Evolutionary conservation across 2,329 filamentous ascomycete species (phyloP).

Genomic region (Sporothrix luriei): DNA sequence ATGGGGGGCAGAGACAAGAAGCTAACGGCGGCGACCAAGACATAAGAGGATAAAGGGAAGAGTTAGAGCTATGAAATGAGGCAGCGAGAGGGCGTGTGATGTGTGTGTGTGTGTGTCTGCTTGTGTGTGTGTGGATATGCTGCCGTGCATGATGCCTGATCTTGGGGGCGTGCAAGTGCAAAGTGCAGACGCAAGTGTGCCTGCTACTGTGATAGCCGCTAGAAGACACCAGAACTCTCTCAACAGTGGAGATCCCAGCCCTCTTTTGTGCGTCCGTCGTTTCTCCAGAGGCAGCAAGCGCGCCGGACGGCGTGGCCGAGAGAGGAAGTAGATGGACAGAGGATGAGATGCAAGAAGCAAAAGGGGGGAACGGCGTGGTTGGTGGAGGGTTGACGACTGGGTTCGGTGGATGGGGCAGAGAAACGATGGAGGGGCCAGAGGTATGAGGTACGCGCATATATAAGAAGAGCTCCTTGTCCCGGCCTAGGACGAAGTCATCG

Average conservation of each 20-base stretch:
- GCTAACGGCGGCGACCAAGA: constrained; percentile 15
- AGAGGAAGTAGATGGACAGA: constrained; percentile 20
- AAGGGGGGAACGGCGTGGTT: neutral
- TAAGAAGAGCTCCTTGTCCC: constrained; percentile 22
- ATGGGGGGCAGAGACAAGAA: neutral
- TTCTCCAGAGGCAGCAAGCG: constrained; percentile 13
- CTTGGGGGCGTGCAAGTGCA: neutral
- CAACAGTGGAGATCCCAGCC: constrained; percentile 14
- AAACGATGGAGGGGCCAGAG: neutral
- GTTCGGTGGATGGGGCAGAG: neutral
- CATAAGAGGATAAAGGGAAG: constrained; percentile 1
- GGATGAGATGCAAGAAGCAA: neutral
- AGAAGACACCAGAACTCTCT: constrained; percentile 14
- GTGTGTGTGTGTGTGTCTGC: constrained; percentile 26
- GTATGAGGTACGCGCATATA: constrained; percentile 12
- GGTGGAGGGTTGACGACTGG: neutral
- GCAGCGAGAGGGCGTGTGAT: too few relatives aligned
- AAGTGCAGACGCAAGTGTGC: neutral
- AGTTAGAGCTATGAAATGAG: neutral
- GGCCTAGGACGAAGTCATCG: neutral
- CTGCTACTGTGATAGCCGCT: neutral
- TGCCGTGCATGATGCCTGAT: neutral
- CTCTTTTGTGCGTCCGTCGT: constrained; percentile 5
- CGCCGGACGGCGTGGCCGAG: constrained; percentile 27
- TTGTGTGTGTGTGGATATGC: constrained; percentile 25